These are phyloP conservation scores for Tympanopsis confertula DNA, from an alignment of 2,329 filamentous ascomycete species.

Conservation along the genomic window DNA sequence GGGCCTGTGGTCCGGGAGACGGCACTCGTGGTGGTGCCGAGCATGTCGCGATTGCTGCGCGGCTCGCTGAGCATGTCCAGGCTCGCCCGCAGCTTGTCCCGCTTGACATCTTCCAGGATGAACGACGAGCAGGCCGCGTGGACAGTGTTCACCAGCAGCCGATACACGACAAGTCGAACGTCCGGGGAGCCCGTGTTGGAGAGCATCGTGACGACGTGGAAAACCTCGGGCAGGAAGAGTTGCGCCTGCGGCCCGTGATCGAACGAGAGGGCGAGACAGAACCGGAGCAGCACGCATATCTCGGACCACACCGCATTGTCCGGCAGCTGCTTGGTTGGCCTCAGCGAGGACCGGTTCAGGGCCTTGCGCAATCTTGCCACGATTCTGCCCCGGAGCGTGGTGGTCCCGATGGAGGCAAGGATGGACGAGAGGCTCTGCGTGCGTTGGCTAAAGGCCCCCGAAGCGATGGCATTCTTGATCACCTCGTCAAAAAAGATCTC, in stretches of 20 bases:
- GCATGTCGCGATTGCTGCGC: constrained; percentile 35
- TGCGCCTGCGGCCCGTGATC: constrained; percentile 57
- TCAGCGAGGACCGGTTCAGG: constrained; percentile 53
- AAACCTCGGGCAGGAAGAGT: constrained; percentile 56
- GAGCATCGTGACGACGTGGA: constrained; percentile 61
- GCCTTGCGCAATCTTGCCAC: constrained; percentile 56
- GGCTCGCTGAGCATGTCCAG: constrained; percentile 49
- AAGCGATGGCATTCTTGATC: constrained; percentile 30
- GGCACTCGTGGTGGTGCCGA: background rate
- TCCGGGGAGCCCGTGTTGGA: constrained; percentile 50
- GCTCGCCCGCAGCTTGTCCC: constrained; percentile 40
- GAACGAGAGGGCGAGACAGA: constrained; percentile 56
- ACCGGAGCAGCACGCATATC: constrained; percentile 54
- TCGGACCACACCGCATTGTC: constrained; percentile 62
- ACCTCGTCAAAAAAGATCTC: constrained; percentile 60
- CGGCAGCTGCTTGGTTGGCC: constrained; percentile 52
- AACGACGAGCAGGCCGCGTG: constrained; percentile 60
- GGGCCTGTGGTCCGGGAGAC: constrained; percentile 9
- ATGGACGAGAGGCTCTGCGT: constrained; percentile 51
- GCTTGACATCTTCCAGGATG: constrained; percentile 43
- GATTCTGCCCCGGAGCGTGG: constrained; percentile 54
- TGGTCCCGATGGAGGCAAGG: constrained; percentile 49
- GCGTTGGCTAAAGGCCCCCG: constrained; percentile 44
- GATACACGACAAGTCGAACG: constrained; percentile 46
- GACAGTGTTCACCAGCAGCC: constrained; percentile 53